Percentiles rank a stretch among this genome's conserved stretches.
Conservation (phyloP, 2,329 filamentous ascomycete genomes). For the Diaporthe sp. region DNA sequence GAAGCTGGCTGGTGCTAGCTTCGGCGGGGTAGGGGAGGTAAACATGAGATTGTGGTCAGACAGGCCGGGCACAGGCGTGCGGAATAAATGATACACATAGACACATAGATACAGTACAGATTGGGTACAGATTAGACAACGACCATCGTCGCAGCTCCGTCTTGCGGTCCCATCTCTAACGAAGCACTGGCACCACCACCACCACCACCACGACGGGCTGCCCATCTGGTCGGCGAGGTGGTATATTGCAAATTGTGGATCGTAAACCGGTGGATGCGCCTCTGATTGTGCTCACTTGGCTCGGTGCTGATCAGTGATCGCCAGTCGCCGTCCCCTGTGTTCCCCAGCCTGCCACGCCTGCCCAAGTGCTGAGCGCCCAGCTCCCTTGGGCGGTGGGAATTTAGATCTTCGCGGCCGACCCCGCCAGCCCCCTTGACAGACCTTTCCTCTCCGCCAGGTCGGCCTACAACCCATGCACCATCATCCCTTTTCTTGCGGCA, state of each 20-base stretch:
- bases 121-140: background rate
- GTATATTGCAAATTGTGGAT: constrained; percentile 15
- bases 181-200: background rate
- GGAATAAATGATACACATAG: background rate
- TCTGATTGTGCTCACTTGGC: constrained; percentile 19
- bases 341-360: constrained; percentile 9
- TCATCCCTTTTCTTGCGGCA: constrained; percentile 26
- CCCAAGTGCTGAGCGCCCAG: constrained; percentile 17
- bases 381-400: constrained; percentile 29
- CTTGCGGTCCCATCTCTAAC: background rate
- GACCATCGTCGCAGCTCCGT: constrained; percentile 3
- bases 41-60: constrained; percentile 30
- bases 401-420: constrained; percentile 24
- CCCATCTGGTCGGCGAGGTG: background rate
- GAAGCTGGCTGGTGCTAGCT: constrained; percentile 5
- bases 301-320: constrained; percentile 1
- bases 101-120: background rate
- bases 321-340: background rate
- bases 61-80: background rate
- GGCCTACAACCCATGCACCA: constrained; percentile 4
- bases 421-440: constrained; percentile 28
- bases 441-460: background rate
- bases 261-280: constrained; percentile 3
- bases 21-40: constrained; percentile 6
- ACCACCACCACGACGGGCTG: background rate